These are phyloP conservation scores for Iris macrosiphon DNA, from an alignment of 106 monocot species.

Conservation along the genomic window DNA sequence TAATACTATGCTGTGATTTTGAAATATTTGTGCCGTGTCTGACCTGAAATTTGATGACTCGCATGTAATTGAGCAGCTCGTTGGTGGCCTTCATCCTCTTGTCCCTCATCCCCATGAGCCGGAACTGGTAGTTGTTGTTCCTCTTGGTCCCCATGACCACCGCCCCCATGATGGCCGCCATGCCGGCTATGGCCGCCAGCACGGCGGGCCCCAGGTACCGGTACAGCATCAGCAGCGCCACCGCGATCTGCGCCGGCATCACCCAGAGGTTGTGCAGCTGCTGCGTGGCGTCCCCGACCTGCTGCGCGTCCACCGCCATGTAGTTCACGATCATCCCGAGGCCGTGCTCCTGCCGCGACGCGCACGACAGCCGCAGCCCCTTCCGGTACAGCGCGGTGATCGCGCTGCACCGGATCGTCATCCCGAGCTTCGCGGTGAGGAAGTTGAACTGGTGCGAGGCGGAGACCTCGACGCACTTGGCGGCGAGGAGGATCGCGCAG, in stretches of 20 bases:
- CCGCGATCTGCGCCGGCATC: conserved; percentile 33
- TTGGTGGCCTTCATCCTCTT: conserved; percentile 12
- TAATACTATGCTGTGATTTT: not conserved
- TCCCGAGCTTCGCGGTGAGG: not conserved
- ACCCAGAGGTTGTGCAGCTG: conserved; percentile 44
- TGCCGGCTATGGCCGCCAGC: conserved; percentile 10
- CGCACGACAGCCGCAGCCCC: conserved; percentile 19
- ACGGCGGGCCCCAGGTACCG: conserved; percentile 20
- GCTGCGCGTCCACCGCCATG: conserved; percentile 54
- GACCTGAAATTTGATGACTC: conserved; percentile 12
- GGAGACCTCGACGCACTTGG: conserved; percentile 2
- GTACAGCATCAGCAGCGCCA: conserved; percentile 29
- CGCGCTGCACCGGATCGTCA: conserved; percentile 12
- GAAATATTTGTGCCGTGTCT: not conserved
- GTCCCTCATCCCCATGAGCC: conserved; percentile 8
- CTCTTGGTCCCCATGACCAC: not conserved
- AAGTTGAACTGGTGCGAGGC: conserved; percentile 6
- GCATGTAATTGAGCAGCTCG: conserved; percentile 5
- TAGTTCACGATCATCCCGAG: conserved; percentile 42
- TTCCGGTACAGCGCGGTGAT: conserved; percentile 37
- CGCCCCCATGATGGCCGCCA: conserved; percentile 3
- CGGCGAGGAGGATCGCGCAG: conserved; percentile 1
- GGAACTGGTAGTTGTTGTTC: conserved; percentile 3
- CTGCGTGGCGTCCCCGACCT: conserved; percentile 32
- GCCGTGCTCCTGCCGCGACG: conserved; percentile 31